These are phyloP conservation scores for Botrytis elliptica DNA, from an alignment of 2,329 filamentous ascomycete species.

Conservation along the genomic window DNA sequence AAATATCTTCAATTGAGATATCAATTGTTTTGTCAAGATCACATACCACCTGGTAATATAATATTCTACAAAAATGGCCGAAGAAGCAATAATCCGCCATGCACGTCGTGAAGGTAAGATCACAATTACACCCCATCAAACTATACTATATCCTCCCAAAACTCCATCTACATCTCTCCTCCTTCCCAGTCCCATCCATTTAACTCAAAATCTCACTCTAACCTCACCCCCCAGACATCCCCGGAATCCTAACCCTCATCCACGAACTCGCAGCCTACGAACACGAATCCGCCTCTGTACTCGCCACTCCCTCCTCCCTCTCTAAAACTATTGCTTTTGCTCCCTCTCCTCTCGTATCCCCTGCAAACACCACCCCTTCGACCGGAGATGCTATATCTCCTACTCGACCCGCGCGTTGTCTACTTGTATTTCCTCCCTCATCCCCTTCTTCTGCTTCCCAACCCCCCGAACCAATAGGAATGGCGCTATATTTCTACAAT, in stretches of 20 bases:
- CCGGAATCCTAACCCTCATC: constrained; percentile 78
- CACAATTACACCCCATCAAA: background rate
- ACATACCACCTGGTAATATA: background rate
- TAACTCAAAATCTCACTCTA: background rate
- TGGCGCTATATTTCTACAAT: constrained; percentile 93
- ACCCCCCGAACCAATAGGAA: constrained; percentile 54
- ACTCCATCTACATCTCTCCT: background rate
- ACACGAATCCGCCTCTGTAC: constrained; percentile 68
- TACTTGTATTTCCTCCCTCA: constrained; percentile 53
- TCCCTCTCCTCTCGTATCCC: constrained; percentile 44
- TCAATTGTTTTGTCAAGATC: background rate
- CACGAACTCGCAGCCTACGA: constrained; percentile 87
- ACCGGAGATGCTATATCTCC: constrained; percentile 55
- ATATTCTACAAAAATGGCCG: background rate
- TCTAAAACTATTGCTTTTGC: constrained; percentile 77
- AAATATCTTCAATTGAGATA: background rate
- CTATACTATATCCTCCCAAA: background rate
- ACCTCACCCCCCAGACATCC: constrained; percentile 60
- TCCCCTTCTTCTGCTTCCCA: constrained; percentile 43
- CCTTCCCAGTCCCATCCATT: background rate
- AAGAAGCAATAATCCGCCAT: constrained; percentile 14
- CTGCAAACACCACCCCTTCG: constrained; percentile 44
- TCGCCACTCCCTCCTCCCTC: constrained; percentile 76
- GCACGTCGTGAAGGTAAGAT: constrained; percentile 13
- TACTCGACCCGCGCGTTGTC: constrained; percentile 68